phyloP scores from a whole-genome alignment of 345 rosid genomes.

The Iberis pinnata region DNA sequence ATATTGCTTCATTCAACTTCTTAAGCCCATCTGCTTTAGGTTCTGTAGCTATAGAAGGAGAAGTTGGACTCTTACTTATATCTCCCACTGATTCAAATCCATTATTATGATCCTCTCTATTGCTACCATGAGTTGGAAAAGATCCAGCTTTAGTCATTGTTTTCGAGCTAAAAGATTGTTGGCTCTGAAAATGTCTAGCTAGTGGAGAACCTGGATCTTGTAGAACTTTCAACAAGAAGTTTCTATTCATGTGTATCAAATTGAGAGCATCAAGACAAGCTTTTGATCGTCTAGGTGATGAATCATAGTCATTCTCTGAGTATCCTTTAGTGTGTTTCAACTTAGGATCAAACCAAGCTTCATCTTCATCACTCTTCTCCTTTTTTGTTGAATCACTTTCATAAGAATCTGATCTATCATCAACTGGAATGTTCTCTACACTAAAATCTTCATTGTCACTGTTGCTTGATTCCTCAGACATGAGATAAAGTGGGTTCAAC shows the following conservation, averaged over 20 bases:
- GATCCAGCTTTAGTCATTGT: constrained; percentile 37
- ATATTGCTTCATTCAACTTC: constrained; percentile 25
- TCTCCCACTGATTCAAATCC: constrained; percentile 20
- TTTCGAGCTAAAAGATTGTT: constrained; percentile 28
- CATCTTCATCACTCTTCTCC: constrained; percentile 8
- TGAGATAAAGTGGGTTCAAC: constrained; percentile 24
- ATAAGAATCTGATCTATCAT: constrained; percentile 27
- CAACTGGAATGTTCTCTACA: constrained; percentile 14
- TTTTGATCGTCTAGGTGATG: constrained; percentile 31
- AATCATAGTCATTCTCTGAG: constrained; percentile 22
- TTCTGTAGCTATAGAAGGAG: constrained; percentile 34
- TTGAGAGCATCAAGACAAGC: constrained; percentile 46
- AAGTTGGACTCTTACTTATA: constrained; percentile 21
- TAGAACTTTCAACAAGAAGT: constrained; percentile 39
- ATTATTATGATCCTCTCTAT: constrained; percentile 21
- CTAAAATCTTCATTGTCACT: constrained; percentile 28
- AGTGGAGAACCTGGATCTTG: constrained; percentile 51
- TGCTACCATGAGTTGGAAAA: constrained; percentile 35
- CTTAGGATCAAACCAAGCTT: constrained; percentile 30
- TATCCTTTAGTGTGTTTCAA: constrained; percentile 21
- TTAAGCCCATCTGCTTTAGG: constrained; percentile 31
- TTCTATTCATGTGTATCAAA: constrained; percentile 46
- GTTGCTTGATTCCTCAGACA: constrained; percentile 30
- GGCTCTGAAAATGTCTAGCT: constrained; percentile 41
- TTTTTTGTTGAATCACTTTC: background rate